phyloP scores from a whole-genome alignment of 345 rosid species.

The Salix caprea region DNA sequence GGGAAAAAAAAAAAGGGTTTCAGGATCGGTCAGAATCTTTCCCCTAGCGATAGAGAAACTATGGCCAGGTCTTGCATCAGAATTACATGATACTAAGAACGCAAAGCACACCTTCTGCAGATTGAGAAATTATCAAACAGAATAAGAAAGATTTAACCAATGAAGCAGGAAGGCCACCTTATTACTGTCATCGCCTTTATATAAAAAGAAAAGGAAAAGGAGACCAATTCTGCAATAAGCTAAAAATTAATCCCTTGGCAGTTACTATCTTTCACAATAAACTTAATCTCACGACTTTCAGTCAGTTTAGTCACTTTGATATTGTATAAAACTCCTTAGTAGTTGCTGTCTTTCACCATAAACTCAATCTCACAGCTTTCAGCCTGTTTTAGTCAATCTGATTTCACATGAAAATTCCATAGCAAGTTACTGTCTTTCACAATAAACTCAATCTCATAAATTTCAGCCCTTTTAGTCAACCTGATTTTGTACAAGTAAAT shows the following conservation, averaged over 20 bases:
- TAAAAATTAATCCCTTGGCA: neutral
- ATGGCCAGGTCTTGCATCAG: neutral
- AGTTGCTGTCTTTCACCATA: neutral
- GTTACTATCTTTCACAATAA: neutral
- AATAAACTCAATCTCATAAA: neutral
- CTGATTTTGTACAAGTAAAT: neutral
- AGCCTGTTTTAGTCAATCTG: neutral
- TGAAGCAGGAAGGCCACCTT: constrained; percentile 1
- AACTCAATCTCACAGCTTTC: neutral
- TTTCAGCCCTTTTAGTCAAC: neutral
- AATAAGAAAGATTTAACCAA: neutral
- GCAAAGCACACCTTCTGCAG: neutral
- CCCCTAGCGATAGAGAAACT: neutral
- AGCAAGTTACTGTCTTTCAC: neutral
- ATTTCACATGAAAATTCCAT: too few species aligned
- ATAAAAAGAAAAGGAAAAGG: neutral
- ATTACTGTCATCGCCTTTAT: neutral
- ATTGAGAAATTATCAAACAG: constrained; percentile 2
- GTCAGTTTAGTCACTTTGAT: neutral
- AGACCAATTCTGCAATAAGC: neutral
- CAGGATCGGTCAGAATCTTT: neutral
- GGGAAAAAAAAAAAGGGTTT: too few species aligned
- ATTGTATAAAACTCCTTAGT: neutral
- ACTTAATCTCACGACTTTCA: neutral
- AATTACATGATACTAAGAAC: neutral